Percentiles rank a stretch among this genome's conserved stretches.
Conservation (phyloP, 306 rosid genomes). For the Oemleria cerasiformis region DNA sequence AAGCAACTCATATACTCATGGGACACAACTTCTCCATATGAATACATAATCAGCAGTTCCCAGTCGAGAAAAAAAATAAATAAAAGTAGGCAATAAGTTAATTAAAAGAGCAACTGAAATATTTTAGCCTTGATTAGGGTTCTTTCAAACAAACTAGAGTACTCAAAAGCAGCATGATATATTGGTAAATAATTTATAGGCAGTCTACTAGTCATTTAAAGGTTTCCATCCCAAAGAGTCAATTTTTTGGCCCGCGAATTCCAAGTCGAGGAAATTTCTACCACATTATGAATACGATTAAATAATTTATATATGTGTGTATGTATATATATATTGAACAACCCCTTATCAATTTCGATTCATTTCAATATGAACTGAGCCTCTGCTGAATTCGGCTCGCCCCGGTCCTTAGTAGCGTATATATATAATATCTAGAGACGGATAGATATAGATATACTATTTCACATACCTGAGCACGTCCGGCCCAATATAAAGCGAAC, state of each 20-base stretch:
- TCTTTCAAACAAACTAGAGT: neutral
- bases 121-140: neutral
- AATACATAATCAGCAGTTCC: neutral
- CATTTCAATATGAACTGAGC: no score
- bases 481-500: constrained; percentile 86
- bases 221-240: no score
- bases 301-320: no score
- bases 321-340: no score
- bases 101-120: neutral
- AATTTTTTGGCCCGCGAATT: no score
- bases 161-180: neutral
- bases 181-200: neutral
- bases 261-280: no score
- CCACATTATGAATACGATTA: no score
- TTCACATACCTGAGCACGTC: constrained; percentile 64
- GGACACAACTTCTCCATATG: neutral
- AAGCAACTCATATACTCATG: neutral
- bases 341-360: no score
- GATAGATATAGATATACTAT: constrained; percentile 4
- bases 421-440: neutral
- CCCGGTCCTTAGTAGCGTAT: no score
- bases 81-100: neutral
- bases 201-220: neutral
- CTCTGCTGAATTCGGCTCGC: no score
- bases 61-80: neutral